Evolutionary conservation across 331 rosid genomes (phyloP).

Genomic region (Quercus lobata): DNA sequence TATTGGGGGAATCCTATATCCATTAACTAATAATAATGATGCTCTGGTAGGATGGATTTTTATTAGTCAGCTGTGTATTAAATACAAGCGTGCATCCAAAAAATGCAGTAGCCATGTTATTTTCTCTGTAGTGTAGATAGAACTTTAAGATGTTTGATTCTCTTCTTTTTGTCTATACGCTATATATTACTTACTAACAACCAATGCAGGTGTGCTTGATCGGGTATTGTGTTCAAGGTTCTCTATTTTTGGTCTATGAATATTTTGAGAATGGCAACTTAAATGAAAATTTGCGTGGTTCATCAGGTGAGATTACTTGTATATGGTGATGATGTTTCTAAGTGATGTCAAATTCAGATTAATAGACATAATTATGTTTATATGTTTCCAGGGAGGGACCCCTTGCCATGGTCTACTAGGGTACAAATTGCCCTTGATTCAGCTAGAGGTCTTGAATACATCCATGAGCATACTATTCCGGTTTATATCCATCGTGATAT

Average conservation of each 20-base stretch:
- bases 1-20: neutral
- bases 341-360: conserved; percentile 7
- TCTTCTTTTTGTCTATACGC: neutral
- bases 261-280: conserved; percentile 89
- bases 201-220: conserved; percentile 82
- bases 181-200: neutral
- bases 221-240: conserved; percentile 80
- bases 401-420: conserved; percentile 75
- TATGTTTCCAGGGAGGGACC: conserved; percentile 58
- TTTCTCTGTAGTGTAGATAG: neutral
- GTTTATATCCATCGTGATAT: conserved; percentile 92
- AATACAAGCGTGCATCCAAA: neutral
- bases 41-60: neutral
- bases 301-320: conserved; percentile 58
- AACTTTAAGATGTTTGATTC: neutral
- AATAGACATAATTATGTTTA: conserved; percentile 13
- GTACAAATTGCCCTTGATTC: conserved; percentile 95
- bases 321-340: conserved; percentile 10
- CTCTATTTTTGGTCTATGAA: conserved; percentile 90
- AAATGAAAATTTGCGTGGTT: conserved; percentile 80
- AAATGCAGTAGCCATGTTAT: neutral
- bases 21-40: neutral
- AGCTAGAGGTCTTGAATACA: conserved; percentile 96
- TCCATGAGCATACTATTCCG: conserved; percentile 97
- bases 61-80: neutral